Base-by-base conservation (phyloP, 2,329 filamentous ascomycete species). In the Pestalotiopsis sp. region DNA sequence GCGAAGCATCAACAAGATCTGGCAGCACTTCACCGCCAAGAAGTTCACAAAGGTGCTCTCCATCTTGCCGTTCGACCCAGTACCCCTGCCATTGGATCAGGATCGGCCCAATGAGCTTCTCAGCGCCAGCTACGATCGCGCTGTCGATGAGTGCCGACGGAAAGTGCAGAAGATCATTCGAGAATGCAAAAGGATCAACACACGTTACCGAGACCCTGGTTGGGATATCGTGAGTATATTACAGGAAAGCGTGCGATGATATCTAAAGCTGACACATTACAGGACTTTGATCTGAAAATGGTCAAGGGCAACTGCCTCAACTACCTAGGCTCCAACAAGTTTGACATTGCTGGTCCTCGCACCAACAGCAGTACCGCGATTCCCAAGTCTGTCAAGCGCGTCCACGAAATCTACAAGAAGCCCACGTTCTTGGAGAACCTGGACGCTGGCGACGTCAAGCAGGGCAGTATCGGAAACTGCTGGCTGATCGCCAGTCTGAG, bases 401-500 rank as follows among this genome's bases (percentile, higher is more conserved):
- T 87, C 0, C 83, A 93, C 81, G 91, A 94, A 76, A 92, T 94
- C 52, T 94, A 91, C 73, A 91, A 93, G 72, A 89, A 90, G 23
- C 91, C 92, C 0, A 89, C 87, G 2, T 95, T 95, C 76, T 81
- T 89, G 80, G 79, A 82, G 64, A 90, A 88, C 64, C 83, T 93
- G 68, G 88, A 90, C 72, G 90, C 91, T 13, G 88, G 90, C 68
- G 93, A 96, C 77, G 88, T 95, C 69, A 92, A 93, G 75, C 93
- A 96, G 75, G 93, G 93, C 2, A 86, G 85, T 56, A 86, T 92
- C 49, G 93, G 93, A n/a, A 89, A 95, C 75, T 96, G 93, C 81
- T 95, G 93, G 92, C 87, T 94, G 66, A 91, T 96, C 80, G 92
- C 93, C 6, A 91, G 91, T 25, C 80, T 97, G 36, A 93, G 91